Evolutionary conservation across 2,329 filamentous ascomycete species (phyloP).

Genomic region (Colletotrichum gigasporum): DNA sequence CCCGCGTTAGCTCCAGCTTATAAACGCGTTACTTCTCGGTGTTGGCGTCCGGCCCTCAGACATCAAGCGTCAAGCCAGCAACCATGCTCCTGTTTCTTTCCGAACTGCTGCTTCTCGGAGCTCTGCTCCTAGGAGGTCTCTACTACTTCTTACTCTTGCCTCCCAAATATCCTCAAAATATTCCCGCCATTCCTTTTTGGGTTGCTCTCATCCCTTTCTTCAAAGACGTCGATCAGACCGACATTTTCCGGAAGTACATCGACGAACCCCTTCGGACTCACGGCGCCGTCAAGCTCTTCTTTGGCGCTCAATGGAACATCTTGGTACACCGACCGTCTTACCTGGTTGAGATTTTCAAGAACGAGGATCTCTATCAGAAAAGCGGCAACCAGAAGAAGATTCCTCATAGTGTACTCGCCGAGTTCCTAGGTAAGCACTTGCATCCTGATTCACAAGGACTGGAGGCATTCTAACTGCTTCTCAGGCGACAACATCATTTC

Average conservation of each 20-base stretch:
- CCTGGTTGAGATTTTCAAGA: constrained; percentile 48
- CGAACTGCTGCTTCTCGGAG: constrained; percentile 15
- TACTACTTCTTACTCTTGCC: constrained; percentile 35
- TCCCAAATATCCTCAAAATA: constrained; percentile 43
- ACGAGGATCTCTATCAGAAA: constrained; percentile 45
- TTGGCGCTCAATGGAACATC: constrained; percentile 58
- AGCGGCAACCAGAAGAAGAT: constrained; percentile 53
- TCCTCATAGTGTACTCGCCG: constrained; percentile 47
- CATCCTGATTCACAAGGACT: neutral
- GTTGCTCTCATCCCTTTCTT: constrained; percentile 52
- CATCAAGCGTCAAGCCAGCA: neutral
- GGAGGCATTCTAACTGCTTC: neutral
- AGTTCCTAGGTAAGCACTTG: constrained; percentile 36
- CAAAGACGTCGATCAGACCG: constrained; percentile 52
- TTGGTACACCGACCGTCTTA: constrained; percentile 54
- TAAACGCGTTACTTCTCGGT: neutral
- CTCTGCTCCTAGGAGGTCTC: neutral
- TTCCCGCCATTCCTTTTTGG: constrained; percentile 54
- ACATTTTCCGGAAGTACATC: constrained; percentile 50
- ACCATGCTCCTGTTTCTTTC: constrained; percentile 17
- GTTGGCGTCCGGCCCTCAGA: neutral
- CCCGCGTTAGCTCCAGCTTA: constrained; percentile 7
- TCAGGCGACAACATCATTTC: constrained; percentile 51
- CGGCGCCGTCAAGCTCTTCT: constrained; percentile 59
- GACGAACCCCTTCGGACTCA: constrained; percentile 47